Evolutionary conservation across 2,329 filamentous ascomycete genomes (phyloP).

Genomic region (Trichoderma aggressivum): DNA sequence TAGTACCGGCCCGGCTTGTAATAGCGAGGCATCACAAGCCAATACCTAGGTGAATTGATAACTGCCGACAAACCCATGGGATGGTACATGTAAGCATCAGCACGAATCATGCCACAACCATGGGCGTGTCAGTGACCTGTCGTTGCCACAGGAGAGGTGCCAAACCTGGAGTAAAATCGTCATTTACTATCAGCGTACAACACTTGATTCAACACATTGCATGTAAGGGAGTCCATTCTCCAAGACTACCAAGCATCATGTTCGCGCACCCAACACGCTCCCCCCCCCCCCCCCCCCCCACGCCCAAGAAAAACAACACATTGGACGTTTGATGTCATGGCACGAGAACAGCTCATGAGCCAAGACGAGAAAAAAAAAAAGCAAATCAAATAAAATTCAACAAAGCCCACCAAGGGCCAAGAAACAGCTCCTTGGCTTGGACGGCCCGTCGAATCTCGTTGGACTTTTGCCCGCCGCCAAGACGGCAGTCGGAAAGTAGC

Average conservation of each 20-base stretch:
- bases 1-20: not conserved
- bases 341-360: not conserved
- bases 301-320: not conserved
- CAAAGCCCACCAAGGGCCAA: no score
- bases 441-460: not conserved
- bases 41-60: not conserved
- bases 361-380: not conserved
- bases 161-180: not conserved
- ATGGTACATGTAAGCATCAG: not conserved
- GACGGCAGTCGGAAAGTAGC: conserved; percentile 16
- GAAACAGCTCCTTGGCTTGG: not conserved
- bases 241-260: not conserved
- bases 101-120: not conserved
- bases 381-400: not conserved
- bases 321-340: not conserved
- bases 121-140: not conserved
- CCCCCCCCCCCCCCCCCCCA: not conserved
- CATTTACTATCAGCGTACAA: not conserved
- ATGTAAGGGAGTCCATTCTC: not conserved
- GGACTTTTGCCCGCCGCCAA: conserved; percentile 7
- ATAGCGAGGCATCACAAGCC: not conserved
- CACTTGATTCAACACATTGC: not conserved
- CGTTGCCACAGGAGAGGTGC: not conserved
- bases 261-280: not conserved
- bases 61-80: not conserved